Conservation (phyloP, 495 filamentous ascomycete genomes). For the Tuber magnatum region DNA sequence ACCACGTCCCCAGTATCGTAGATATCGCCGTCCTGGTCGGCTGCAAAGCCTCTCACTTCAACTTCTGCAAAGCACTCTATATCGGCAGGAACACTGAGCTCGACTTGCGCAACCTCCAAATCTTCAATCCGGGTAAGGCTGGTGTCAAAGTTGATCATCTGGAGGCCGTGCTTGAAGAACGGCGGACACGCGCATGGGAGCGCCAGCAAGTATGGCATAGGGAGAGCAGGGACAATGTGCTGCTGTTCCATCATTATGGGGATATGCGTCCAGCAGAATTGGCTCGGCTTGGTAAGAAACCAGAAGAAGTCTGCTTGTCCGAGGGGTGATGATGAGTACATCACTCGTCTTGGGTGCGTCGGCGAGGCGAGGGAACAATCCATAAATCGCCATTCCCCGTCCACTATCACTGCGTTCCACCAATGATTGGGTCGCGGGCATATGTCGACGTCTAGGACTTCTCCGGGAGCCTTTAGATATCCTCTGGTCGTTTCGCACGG, state of each 20-base stretch:
- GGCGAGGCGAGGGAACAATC: slow-evolving; percentile 88
- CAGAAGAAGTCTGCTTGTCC: slow-evolving; percentile 77
- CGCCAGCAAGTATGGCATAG: slow-evolving; percentile 72
- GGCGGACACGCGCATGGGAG: slow-evolving; percentile 78
- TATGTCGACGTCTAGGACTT: slow-evolving; percentile 66
- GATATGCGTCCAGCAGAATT: slow-evolving; percentile 92
- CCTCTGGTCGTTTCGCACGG: slow-evolving; percentile 77
- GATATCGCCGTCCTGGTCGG: slow-evolving; percentile 80
- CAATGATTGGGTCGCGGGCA: slow-evolving; percentile 84
- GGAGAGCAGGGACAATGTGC: slow-evolving; percentile 82
- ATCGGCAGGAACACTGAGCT: slow-evolving; percentile 76
- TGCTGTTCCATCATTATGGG: slow-evolving; percentile 78
- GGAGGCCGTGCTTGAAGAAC: slow-evolving; percentile 71
- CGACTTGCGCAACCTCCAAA: slow-evolving; percentile 83
- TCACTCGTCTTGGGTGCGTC: slow-evolving; percentile 69
- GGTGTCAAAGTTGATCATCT: slow-evolving; percentile 85
- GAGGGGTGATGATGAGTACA: slow-evolving; percentile 64
- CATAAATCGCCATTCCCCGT: slow-evolving; percentile 94
- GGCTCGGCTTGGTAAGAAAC: slow-evolving; percentile 77
- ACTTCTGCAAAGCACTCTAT: slow-evolving; percentile 92
- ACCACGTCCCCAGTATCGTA: slow-evolving; percentile 88
- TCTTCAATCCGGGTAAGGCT: slow-evolving; percentile 78
- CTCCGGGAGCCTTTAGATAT: slow-evolving; percentile 84
- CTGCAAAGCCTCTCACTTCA: slow-evolving; percentile 68
- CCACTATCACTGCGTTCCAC: slow-evolving; percentile 94